Conservation (phyloP, 73 alveolate genomes). For the Paramecium biaurelia region DNA sequence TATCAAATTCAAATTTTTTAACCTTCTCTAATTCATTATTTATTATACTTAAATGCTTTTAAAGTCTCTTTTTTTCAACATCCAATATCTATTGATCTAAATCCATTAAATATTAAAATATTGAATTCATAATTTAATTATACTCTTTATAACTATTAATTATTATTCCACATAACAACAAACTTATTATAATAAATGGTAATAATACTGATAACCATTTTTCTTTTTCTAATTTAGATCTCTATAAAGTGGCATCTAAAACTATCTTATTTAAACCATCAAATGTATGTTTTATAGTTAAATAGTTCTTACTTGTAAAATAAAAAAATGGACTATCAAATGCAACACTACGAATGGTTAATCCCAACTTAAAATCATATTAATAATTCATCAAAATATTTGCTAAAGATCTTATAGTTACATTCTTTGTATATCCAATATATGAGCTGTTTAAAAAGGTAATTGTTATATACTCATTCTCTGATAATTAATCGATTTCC, state of each 20-base stretch:
- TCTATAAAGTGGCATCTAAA: background rate
- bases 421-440: background rate
- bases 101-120: background rate
- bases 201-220: background rate
- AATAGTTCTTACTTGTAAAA: background rate
- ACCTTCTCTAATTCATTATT: background rate
- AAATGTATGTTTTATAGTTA: background rate
- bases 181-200: background rate
- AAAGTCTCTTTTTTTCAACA: background rate
- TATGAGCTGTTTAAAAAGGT: background rate
- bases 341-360: background rate
- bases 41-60: background rate
- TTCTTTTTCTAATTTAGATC: background rate
- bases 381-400: slow-evolving; percentile 10
- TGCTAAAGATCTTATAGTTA: background rate
- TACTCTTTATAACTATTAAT: background rate
- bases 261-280: slow-evolving; percentile 3
- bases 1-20: background rate
- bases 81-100: background rate
- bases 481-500: background rate
- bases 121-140: background rate
- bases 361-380: slow-evolving; percentile 13
- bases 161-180: background rate
- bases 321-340: slow-evolving; percentile 27
- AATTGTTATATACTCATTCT: background rate